phyloP scores from a whole-genome alignment of 345 rosid species.

The Erucastrum elatum region DNA sequence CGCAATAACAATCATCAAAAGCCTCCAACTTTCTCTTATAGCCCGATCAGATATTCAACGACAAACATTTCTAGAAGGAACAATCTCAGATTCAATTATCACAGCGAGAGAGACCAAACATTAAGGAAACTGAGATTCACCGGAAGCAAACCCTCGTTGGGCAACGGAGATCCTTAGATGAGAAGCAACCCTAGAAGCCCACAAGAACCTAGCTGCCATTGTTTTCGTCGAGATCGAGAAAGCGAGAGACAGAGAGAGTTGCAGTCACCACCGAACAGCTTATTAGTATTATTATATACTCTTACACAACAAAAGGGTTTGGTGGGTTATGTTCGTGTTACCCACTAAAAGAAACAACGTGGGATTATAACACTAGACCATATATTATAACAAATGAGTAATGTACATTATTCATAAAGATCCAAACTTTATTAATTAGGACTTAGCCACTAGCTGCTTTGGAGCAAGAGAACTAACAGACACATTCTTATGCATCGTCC shows the following conservation, averaged over 20 bases:
- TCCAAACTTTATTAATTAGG: slow-evolving; percentile 24
- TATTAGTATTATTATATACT: slow-evolving; percentile 20
- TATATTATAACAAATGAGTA: slow-evolving; percentile 11
- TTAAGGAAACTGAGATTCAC: slow-evolving; percentile 41
- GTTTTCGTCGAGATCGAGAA: slow-evolving; percentile 17
- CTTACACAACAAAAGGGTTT: slow-evolving; percentile 36
- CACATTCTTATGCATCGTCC: slow-evolving; percentile 74
- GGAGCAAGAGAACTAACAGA: slow-evolving; percentile 45
- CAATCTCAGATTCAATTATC: no score
- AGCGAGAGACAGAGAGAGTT: neutral
- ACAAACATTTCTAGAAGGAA: no score
- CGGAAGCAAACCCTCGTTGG: slow-evolving; percentile 72
- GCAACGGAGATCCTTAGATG: slow-evolving; percentile 76
- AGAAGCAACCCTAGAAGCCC: slow-evolving; percentile 95
- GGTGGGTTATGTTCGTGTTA: slow-evolving; percentile 23
- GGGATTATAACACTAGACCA: slow-evolving; percentile 16
- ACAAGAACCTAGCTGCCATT: slow-evolving; percentile 75
- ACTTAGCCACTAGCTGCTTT: slow-evolving; percentile 28
- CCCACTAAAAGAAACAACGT: no score
- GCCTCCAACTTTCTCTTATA: no score
- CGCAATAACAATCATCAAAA: no score
- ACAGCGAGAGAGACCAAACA: neutral
- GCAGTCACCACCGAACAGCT: slow-evolving; percentile 37
- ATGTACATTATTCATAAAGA: slow-evolving; percentile 22
- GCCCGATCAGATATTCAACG: no score